Evolutionary conservation across 495 filamentous ascomycete genomes (phyloP).

Genomic region (Jackrogersella minutella): DNA sequence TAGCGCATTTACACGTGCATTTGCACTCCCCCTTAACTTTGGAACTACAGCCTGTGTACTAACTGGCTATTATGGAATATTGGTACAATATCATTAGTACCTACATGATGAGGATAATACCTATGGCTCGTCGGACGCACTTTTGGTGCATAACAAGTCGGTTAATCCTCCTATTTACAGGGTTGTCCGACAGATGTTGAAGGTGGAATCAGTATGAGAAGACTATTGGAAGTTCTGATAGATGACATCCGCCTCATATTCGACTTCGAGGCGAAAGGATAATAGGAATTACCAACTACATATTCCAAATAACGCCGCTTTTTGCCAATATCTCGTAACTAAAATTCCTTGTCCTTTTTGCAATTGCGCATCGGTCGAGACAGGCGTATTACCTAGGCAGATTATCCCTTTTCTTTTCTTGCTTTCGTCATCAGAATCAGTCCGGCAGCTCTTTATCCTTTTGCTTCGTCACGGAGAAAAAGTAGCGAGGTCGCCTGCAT

Average conservation of each 20-base stretch:
- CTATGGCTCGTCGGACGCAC: slow-evolving; percentile 33
- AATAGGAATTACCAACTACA: slow-evolving; percentile 26
- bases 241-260: slow-evolving; percentile 33
- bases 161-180: slow-evolving; percentile 44
- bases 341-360: slow-evolving; percentile 21
- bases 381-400: slow-evolving; percentile 26
- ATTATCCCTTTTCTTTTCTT: slow-evolving; percentile 32
- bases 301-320: slow-evolving; percentile 34
- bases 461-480: slow-evolving; percentile 25
- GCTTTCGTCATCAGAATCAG: slow-evolving; percentile 29
- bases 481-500: slow-evolving; percentile 34
- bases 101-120: slow-evolving; percentile 27
- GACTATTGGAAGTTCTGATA: slow-evolving; percentile 19
- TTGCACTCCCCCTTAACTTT: slow-evolving; percentile 22
- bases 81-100: slow-evolving; percentile 40
- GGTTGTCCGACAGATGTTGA: slow-evolving; percentile 23
- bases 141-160: slow-evolving; percentile 46
- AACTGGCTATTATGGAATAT: slow-evolving; percentile 43
- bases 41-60: slow-evolving; percentile 34
- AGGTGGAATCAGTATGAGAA: slow-evolving; percentile 5
- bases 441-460: slow-evolving; percentile 11
- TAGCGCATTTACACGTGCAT: slow-evolving; percentile 30
- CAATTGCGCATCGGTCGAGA: slow-evolving; percentile 31
- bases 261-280: slow-evolving; percentile 28
- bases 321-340: slow-evolving; percentile 30